Base-by-base conservation (phyloP, 345 rosid species). In the Euphorbia tirucalli region DNA sequence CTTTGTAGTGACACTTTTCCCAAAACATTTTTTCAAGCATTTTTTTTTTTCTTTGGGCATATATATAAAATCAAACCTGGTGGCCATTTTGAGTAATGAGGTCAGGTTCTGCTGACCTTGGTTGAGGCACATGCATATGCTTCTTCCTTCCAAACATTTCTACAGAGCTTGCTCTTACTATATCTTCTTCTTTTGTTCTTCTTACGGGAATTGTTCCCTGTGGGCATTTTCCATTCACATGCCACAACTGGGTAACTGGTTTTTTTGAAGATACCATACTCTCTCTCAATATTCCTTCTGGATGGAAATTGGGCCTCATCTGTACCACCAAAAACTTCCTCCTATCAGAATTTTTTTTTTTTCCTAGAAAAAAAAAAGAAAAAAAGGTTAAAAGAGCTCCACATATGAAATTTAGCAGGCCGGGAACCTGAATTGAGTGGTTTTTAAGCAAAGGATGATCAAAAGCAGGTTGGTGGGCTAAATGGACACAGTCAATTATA, bases 131-230 rank as follows among this genome's bases (percentile, higher is more conserved):
- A 69, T 78, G 69, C 71, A 90, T 79, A 66, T 28, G 90, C 79
- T 85, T 87, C 88, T 93, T 93, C 87, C 74, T 93, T n/a, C 97
- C 98, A 74, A 85, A 94, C 73, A 91, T 89, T 83, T 89, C 86
- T 13, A 87, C 89, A 0, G 98, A 90, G 78, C 92, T 94, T 55
- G 98, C 97, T 75, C 97, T 90, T 75, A 90, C 69, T 43, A 94
- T 86, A 86, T 94, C 97, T 25, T 90, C 88, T 75, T 80, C 70
- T 70, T 84, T 93, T 9, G 97, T 89, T 77, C 98, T 86, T 76
- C 98, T 87, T 49, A 94, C 65, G 16, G 98, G 98, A 56, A 92
- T 83, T n/a, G 97, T 94, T 31, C 87, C 91, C 68, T 85, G 82
- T 2, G 92, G 80, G 22, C 98, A 93, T 73, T 78, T 82, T 4